These are phyloP conservation scores for Tuber umbilicatum DNA, from an alignment of 495 filamentous ascomycete species.

Conservation along the genomic window DNA sequence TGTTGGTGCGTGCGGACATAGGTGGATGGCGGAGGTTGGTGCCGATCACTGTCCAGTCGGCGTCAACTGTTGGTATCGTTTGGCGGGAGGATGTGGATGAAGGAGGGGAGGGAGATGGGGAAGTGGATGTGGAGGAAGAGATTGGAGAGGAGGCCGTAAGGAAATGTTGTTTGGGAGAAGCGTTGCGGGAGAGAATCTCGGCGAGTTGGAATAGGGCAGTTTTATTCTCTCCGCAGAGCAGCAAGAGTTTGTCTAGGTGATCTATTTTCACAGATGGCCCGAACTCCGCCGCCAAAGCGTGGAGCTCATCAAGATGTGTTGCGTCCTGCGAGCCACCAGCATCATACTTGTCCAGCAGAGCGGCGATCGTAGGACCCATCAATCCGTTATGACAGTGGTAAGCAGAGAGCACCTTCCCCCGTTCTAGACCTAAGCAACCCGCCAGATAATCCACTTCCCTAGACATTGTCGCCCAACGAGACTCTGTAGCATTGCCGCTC, in stretches of 20 bases:
- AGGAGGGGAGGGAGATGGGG: conserved; percentile 53
- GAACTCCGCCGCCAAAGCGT: conserved; percentile 24
- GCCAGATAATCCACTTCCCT: conserved; percentile 29
- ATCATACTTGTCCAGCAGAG: conserved; percentile 46
- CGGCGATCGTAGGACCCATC: conserved; percentile 50
- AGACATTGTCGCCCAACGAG: conserved; percentile 26
- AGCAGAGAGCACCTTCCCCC: conserved; percentile 51
- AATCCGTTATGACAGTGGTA: conserved; percentile 61
- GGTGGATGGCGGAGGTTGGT: conserved; percentile 40
- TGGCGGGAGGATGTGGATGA: conserved; percentile 49
- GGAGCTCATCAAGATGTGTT: conserved; percentile 52
- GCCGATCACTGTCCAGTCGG: conserved; percentile 43
- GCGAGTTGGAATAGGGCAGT: conserved; percentile 30
- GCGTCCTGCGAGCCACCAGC: conserved; percentile 44
- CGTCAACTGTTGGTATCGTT: conserved; percentile 23
- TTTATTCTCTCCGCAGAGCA: conserved; percentile 33
- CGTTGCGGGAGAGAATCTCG: conserved; percentile 21
- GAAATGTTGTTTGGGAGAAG: conserved; percentile 5
- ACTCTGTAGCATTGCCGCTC: conserved; percentile 43
- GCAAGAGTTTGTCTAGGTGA: conserved; percentile 28
- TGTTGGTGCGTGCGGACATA: conserved; percentile 20
- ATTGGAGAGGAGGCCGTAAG: conserved; percentile 50
- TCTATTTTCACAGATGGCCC: conserved; percentile 20
- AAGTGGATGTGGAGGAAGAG: conserved; percentile 49
- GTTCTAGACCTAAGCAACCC: conserved; percentile 41